phyloP scores from a whole-genome alignment of 1,139 yeast genomes.

The Saccharomyces hybrid region DNA sequence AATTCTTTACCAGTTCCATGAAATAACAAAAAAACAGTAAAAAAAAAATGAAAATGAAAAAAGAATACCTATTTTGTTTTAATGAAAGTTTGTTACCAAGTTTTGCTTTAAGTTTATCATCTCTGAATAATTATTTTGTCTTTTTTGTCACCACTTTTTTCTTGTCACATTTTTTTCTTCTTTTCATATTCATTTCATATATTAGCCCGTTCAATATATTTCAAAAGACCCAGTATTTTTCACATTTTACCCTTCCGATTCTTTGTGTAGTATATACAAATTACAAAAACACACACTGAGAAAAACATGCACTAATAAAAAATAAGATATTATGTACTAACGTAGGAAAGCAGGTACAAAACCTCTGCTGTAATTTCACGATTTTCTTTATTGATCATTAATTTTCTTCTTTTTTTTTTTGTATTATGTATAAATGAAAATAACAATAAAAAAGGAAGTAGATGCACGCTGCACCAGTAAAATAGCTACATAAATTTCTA shows the following conservation, averaged over 20 bases:
- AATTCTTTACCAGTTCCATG: background rate
- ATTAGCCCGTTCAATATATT: background rate
- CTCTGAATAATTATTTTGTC: background rate
- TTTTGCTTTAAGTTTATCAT: background rate
- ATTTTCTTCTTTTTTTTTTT: background rate
- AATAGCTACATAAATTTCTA: conserved; percentile 5
- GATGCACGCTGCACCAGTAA: background rate
- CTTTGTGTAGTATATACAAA: background rate
- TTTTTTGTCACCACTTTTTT: background rate
- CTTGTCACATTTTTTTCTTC: background rate
- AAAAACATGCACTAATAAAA: background rate
- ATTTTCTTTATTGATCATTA: background rate
- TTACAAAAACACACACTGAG: background rate
- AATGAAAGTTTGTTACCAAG: background rate
- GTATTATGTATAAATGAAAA: background rate
- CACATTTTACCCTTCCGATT: background rate
- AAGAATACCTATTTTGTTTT: background rate
- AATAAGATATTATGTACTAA: background rate
- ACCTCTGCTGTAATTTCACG: background rate
- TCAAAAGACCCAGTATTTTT: background rate
- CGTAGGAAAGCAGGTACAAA: background rate
- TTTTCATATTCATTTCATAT: background rate
- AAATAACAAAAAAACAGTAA: background rate
- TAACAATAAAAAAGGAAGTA: background rate
- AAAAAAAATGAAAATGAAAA: background rate